These are phyloP conservation scores for Chaetomium strumarium DNA, from an alignment of 2,329 filamentous ascomycete species.

Conservation along the genomic window DNA sequence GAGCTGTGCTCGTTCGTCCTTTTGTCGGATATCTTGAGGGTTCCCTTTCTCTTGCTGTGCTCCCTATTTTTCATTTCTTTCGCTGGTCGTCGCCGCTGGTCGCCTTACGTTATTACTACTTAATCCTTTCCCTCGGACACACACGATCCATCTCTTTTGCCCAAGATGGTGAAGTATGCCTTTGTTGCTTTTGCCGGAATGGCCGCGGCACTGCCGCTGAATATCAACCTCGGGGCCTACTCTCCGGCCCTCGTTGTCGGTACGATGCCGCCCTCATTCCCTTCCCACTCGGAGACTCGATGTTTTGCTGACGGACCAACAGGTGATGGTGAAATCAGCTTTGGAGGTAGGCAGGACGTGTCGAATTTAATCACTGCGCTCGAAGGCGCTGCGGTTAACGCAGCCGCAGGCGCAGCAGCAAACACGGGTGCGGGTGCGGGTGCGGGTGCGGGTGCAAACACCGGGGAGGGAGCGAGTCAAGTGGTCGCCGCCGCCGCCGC, in stretches of 20 bases:
- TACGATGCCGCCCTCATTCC: slow-evolving; percentile 9
- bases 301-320: slow-evolving; percentile 17
- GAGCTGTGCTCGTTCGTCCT: slow-evolving; percentile 34
- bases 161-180: slow-evolving; percentile 35
- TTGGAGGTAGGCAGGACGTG: slow-evolving; percentile 41
- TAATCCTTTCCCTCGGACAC: slow-evolving; percentile 9
- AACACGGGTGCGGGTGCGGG: slow-evolving; percentile 20
- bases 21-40: slow-evolving; percentile 10
- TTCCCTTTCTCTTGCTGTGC: slow-evolving; percentile 23
- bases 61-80: slow-evolving; percentile 23
- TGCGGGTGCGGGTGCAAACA: slow-evolving; percentile 16
- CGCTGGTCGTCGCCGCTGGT: slow-evolving; percentile 34
- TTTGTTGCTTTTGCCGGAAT: slow-evolving; percentile 34
- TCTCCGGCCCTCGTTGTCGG: slow-evolving; percentile 38
- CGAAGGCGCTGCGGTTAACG: slow-evolving; percentile 41
- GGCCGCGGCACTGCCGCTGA: slow-evolving; percentile 34
- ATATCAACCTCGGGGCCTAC: slow-evolving; percentile 42
- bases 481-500: neutral
- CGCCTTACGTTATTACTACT: slow-evolving; percentile 26
- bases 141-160: slow-evolving; percentile 9
- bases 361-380: slow-evolving; percentile 40
- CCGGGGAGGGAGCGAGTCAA: too few relatives aligned
- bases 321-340: slow-evolving; percentile 43
- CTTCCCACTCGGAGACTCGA: neutral
- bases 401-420: slow-evolving; percentile 29